These are phyloP conservation scores for Paxillus involutus DNA, from an alignment of 768 basidiomycete species.

Conservation along the genomic window DNA sequence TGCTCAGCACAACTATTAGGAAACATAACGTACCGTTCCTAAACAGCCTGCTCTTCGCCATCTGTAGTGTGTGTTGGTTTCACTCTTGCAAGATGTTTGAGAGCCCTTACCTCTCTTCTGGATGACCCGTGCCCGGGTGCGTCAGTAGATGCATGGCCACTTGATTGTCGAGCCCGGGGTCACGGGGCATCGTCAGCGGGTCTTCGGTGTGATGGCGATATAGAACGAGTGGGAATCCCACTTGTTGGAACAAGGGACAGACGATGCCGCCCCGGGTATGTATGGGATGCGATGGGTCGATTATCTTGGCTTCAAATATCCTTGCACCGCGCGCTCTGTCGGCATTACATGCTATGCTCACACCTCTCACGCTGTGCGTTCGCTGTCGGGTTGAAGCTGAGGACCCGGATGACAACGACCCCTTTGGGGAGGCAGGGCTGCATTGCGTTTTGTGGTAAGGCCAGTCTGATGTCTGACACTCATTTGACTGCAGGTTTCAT, in stretches of 20 bases:
- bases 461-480: constrained; percentile 27
- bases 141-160: constrained; percentile 29
- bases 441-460: constrained; percentile 17
- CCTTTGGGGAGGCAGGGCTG: neutral
- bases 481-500: constrained; percentile 14
- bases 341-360: constrained; percentile 24
- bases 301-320: constrained; percentile 18
- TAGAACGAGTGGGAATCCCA: constrained; percentile 29
- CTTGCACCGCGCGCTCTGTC: constrained; percentile 24
- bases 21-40: constrained; percentile 20
- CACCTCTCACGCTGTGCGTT: constrained; percentile 11
- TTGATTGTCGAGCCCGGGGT: constrained; percentile 29
- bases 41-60: constrained; percentile 26
- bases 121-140: constrained; percentile 24
- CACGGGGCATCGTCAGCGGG: constrained; percentile 18
- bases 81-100: neutral
- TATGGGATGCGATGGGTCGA: constrained; percentile 25
- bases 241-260: constrained; percentile 26
- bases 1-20: no score
- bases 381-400: neutral
- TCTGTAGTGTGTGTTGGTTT: constrained; percentile 6
- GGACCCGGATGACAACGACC: neutral
- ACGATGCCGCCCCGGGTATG: constrained; percentile 22
- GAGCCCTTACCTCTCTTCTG: constrained; percentile 18
- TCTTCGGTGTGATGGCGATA: constrained; percentile 24